These are phyloP conservation scores for Cladosporium sp. DNA, from an alignment of 2,329 filamentous ascomycete genomes.

Conservation along the genomic window DNA sequence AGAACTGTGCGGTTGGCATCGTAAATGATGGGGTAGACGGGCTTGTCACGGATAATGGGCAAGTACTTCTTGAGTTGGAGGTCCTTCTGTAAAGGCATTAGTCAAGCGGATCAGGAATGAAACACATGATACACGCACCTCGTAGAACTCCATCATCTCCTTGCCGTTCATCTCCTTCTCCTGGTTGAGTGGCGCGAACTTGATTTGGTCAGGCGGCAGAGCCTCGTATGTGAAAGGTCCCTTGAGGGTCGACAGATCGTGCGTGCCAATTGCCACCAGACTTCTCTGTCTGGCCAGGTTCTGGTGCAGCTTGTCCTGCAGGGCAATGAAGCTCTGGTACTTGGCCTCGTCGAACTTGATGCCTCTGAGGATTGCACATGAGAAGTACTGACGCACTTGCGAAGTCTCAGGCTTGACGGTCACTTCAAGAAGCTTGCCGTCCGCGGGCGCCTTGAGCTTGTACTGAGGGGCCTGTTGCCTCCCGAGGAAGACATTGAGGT, in stretches of 20 bases:
- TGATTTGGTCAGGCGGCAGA: slow-evolving; percentile 82
- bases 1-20: slow-evolving; percentile 83
- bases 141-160: slow-evolving; percentile 92
- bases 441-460: slow-evolving; percentile 65
- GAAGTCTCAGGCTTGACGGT: slow-evolving; percentile 64
- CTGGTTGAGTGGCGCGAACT: slow-evolving; percentile 88
- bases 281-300: slow-evolving; percentile 92
- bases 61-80: slow-evolving; percentile 86
- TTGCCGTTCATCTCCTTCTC: slow-evolving; percentile 79
- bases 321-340: slow-evolving; percentile 94
- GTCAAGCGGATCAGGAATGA: neutral
- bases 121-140: slow-evolving; percentile 39
- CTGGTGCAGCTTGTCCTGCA: slow-evolving; percentile 97
- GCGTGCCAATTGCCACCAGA: slow-evolving; percentile 93
- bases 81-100: slow-evolving; percentile 61
- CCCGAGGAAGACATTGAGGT: slow-evolving; percentile 90
- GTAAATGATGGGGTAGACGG: slow-evolving; percentile 93
- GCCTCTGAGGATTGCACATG: slow-evolving; percentile 82
- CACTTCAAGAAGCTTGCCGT: slow-evolving; percentile 73
- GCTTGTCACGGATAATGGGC: slow-evolving; percentile 89
- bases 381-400: slow-evolving; percentile 80
- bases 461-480: slow-evolving; percentile 74
- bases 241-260: slow-evolving; percentile 88
- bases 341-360: slow-evolving; percentile 86
- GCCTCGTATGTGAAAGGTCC: slow-evolving; percentile 98